Evolutionary conservation across 805 yeast species (phyloP).

Genomic region (Cyberlindnera galapagoensis): DNA sequence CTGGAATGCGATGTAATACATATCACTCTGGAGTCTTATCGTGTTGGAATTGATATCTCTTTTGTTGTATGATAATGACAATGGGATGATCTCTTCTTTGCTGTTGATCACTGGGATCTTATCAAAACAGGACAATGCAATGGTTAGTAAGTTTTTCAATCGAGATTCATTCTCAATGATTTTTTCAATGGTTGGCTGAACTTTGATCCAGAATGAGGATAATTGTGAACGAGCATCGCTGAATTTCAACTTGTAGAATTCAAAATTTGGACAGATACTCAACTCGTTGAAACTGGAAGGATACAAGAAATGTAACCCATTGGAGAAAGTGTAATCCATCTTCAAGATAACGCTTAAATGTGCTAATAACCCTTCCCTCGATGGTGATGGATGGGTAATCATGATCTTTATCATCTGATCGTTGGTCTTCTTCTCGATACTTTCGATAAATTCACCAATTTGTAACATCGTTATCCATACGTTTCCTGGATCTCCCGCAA

Average conservation of each 20-base stretch:
- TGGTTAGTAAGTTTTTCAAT: constrained; percentile 40
- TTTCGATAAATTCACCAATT: constrained; percentile 56
- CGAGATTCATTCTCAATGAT: constrained; percentile 35
- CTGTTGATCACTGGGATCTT: constrained; percentile 44
- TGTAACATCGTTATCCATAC: constrained; percentile 71
- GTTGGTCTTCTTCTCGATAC: constrained; percentile 35
- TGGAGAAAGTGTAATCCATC: constrained; percentile 69
- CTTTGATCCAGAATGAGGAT: constrained; percentile 56
- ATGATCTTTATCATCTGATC: constrained; percentile 50
- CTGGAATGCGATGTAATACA: constrained; percentile 57
- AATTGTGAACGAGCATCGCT: constrained; percentile 54
- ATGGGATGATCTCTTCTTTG: constrained; percentile 34
- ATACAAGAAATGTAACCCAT: constrained; percentile 65
- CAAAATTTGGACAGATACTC: constrained; percentile 56
- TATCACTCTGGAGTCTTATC: constrained; percentile 48
- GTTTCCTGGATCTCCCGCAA: constrained; percentile 58
- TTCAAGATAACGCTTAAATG: constrained; percentile 60
- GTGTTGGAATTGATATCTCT: constrained; percentile 35
- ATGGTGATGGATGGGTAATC: constrained; percentile 63
- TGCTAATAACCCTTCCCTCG: constrained; percentile 61
- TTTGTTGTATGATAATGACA: constrained; percentile 33
- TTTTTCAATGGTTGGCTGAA: constrained; percentile 44
- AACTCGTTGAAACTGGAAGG: constrained; percentile 65
- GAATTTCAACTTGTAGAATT: constrained; percentile 56
- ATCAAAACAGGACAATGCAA: constrained; percentile 58